These are phyloP conservation scores for Paramyrothecium sp. DNA, from an alignment of 2,329 filamentous ascomycete genomes.

Conservation along the genomic window DNA sequence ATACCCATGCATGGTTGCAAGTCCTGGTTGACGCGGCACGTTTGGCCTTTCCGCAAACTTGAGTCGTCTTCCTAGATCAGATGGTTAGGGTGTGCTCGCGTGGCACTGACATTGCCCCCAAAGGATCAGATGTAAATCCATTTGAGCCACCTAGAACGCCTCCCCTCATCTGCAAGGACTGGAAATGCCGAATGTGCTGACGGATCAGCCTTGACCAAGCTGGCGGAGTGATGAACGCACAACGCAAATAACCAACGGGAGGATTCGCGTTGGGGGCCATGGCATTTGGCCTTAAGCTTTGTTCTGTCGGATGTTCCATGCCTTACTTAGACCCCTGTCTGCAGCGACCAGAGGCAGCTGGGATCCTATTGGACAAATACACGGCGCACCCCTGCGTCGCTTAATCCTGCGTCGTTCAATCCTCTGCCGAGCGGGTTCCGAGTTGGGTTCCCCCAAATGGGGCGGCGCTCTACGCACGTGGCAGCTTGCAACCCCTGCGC, in stretches of 20 bases:
- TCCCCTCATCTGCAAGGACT: no score
- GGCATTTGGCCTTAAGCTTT: not conserved
- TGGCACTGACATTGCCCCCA: no score
- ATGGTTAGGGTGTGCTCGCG: no score
- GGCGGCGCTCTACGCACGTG: not conserved
- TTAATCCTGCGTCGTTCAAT: no score
- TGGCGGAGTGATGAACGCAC: not conserved
- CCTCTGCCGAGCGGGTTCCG: no score
- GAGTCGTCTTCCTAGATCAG: no score
- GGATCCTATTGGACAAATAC: not conserved
- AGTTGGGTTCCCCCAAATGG: no score
- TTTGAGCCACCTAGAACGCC: no score
- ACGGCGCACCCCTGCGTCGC: not conserved
- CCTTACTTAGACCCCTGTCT: not conserved
- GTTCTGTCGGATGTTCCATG: not conserved
- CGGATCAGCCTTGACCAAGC: not conserved
- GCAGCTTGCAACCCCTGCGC: not conserved
- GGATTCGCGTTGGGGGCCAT: not conserved
- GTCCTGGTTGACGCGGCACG: no score
- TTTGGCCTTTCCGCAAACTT: no score
- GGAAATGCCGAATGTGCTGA: not conserved
- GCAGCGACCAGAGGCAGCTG: not conserved
- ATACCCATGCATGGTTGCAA: no score
- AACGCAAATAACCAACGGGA: not conserved
- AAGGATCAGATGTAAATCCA: no score